Evolutionary conservation across 192 early-diverging fungal species (phyloP), one percentile per base, ranked within the genome.

Genomic region (Backusella psychrophila): DNA sequence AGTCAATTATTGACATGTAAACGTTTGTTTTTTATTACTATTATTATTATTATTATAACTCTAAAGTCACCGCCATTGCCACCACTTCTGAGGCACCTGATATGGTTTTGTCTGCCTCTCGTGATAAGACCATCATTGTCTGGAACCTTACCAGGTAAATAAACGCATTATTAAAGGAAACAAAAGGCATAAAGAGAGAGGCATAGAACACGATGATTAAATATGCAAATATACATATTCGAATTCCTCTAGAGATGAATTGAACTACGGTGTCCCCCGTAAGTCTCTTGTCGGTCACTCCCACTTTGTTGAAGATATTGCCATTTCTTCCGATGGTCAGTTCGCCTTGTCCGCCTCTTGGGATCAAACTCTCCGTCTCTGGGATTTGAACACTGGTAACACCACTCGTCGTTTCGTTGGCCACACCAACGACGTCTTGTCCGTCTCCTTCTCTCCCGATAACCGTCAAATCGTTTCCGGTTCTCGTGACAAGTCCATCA

Each of bases 301-400:
- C 93, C 96, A 97, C 93, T 97, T 98, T 83, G 96, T 99, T 76
- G 89, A 96, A 86, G 98, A 99, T 87, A 92, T 99, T 77, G 96
- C 93, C 75, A 96, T 99, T 89, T 98, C 96, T 78, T 97, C 95
- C 70, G 98, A 99, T 85, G 98, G 98, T 84, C 95, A 97, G 88
- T 98, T 97, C 85, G 98, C 96, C 69, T 90, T 98, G 82, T 97
- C 97, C 69, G 97, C 96, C 77, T 98, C 97, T 67, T 98, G 97
- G 97, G 97, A 99, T 90, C 96, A 98, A 91, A 98, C 97, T 86
- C 93, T 99, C 86, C 95, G 98, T 77, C 92, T 99, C 82, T 99
- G 98, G 98, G 96, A 99, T 89, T 87, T 98, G 86, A 93, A 91
- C 90, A 95, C 92, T 71, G 98, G 98, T 73, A 85, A 88, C 80